Base-by-base conservation (phyloP, 1,284 basidiomycete species). In the Athelia psychrophila region DNA sequence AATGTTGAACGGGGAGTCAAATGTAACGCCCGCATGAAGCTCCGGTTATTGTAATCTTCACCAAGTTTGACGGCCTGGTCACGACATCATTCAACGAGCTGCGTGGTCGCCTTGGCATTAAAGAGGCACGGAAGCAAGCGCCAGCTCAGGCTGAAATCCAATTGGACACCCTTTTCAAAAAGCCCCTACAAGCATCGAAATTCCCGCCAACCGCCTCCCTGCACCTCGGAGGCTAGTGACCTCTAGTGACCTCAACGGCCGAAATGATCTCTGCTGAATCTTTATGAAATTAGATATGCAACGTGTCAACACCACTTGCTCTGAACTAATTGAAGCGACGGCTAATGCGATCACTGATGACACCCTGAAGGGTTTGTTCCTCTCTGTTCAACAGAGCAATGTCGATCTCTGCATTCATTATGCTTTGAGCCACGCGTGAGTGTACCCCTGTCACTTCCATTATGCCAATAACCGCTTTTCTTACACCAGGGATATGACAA, bases 31-130 rank as follows among this genome's bases (percentile, higher is more conserved):
- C 10, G 35, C 48, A 9, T 47, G 40, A 40, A 65, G 64, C 61
- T 9, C 64, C 64, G 9, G 57, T 65, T 13, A 56, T 67, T 36
- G 56, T 54, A 3, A 52, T 67, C 40, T 66, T 66, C 55, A 67
- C 63, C 3, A 66, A 66, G 52, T 62, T 62, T 44, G 64, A 64
- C 44, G 55, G 54, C 33, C 51, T 60, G 3, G 45, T 61, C 32
- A 49, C 47, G 27, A 45, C 55, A 47, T 54, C 58, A 16, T 57
- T 44, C 23, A 44, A 15, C 35, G 20, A 38, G 16, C 51, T 56
- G 49, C 23, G 33, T n/a, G 51, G 57, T 18, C 45, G 51, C 12
- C 6, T 42, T n/a, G n/a, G 38, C 18, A 42, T 53, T 10, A 19
- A 54, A 8, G 50, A 59, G 35, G 56, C 58, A 24, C 12, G 36